Evolutionary conservation across 768 basidiomycete species (phyloP).

Genomic region (Xerocomellus chrysenteron): DNA sequence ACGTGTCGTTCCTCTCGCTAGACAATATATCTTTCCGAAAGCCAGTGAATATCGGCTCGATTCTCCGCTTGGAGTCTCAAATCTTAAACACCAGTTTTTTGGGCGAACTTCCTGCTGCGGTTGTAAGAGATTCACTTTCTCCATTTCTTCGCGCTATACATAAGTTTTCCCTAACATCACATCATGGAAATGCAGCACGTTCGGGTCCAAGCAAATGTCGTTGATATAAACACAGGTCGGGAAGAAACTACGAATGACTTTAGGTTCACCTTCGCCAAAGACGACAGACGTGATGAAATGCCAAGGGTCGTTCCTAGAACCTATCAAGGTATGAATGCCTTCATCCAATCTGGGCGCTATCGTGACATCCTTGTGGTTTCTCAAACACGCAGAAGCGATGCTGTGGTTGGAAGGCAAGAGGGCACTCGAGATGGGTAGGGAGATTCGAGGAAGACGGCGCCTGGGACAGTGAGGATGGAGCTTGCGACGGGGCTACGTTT

Average conservation of each 20-base stretch:
- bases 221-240: slow-evolving; percentile 62
- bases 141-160: background rate
- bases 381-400: slow-evolving; percentile 65
- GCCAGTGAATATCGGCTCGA: slow-evolving; percentile 83
- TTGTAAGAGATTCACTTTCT: slow-evolving; percentile 43
- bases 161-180: background rate
- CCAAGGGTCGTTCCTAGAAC: slow-evolving; percentile 62
- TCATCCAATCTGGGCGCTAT: background rate
- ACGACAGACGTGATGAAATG: slow-evolving; percentile 36
- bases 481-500: background rate
- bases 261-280: slow-evolving; percentile 67
- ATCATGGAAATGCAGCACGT: slow-evolving; percentile 50
- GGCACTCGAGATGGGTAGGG: slow-evolving; percentile 65
- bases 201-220: slow-evolving; percentile 68
- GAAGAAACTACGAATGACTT: slow-evolving; percentile 76
- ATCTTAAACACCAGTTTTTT: slow-evolving; percentile 55
- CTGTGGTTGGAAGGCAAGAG: slow-evolving; percentile 78
- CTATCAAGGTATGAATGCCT: slow-evolving; percentile 51
- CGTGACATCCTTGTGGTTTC: slow-evolving; percentile 6
- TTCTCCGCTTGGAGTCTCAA: slow-evolving; percentile 69
- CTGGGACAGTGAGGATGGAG: slow-evolving; percentile 14
- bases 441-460: slow-evolving; percentile 46
- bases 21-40: slow-evolving; percentile 78
- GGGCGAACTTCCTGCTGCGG: slow-evolving; percentile 40
- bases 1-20: slow-evolving; percentile 70